Evolutionary conservation across 768 basidiomycete species (phyloP), one percentile per base, ranked within the genome.

Genomic region (Amanita phalloides): DNA sequence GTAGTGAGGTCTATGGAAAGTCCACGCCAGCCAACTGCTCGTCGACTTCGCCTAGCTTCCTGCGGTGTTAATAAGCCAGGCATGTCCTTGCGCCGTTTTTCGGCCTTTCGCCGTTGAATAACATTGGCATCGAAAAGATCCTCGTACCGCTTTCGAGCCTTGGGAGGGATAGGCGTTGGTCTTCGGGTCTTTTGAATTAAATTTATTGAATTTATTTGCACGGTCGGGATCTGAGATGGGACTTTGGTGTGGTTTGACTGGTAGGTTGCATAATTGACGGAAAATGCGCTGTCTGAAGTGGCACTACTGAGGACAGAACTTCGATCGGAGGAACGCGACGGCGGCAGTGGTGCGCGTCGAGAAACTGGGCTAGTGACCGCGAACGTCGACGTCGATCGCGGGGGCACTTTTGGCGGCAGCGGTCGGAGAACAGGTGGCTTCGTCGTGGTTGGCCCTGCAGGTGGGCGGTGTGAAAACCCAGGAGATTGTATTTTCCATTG

Each of bases 11-110:
- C 86, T 26, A 86, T 77, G 1, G 84, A 84, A 37, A 84, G 61
- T 7, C 80, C 85, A 41, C 84, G 70, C 87, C 87, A 90, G 2
- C 87, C 87, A 3, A 77, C 79, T 1, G 84, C 81, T 51, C 80
- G 76, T 52, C 81, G 64, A 37, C 60, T 61, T 41, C 76, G 73
- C 55, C 74, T 71, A 13, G 70, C 58, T 44, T 69, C 64, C 48
- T 68, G 53, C 13, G 71, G 68, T 52, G 67, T 67, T 47, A 69
- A 49, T 33, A 66, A 44, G 3, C 68, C 57, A 1, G 68, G 64
- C 17, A 65, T 70, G 21, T 61, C 56, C 32, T 62, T 60, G 33
- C 59, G 66, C 42, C 58, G 56, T 45, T 66, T 65, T 28, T 71
- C 69, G 3, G 69, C 72, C 49, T 64, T 69, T 25, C 75, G 72